phyloP scores from a whole-genome alignment of 441 rosid genomes.

The Corymbia calophylla region DNA sequence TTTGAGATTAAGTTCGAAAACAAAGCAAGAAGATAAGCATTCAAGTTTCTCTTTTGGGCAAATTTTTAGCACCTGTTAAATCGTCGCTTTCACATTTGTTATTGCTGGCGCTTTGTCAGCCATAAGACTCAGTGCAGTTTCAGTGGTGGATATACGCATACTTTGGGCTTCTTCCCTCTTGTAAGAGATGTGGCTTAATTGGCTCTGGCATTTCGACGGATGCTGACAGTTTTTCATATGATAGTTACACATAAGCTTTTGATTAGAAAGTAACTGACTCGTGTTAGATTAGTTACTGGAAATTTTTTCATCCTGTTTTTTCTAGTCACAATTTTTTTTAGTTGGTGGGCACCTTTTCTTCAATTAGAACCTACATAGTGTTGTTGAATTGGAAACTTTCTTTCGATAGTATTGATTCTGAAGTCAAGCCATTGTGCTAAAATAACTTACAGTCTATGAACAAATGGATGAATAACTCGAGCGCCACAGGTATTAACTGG shows the following conservation, averaged over 20 bases:
- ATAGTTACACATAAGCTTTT: not conserved
- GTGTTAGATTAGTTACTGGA: not conserved
- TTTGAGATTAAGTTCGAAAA: not conserved
- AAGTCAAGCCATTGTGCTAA: not conserved
- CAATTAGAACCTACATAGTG: not conserved
- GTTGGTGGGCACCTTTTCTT: not conserved
- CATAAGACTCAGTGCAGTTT: not conserved
- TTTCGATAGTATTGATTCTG: not conserved
- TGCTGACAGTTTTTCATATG: not conserved
- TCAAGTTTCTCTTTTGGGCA: not conserved
- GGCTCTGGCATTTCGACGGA: not conserved
- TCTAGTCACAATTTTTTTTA: not conserved
- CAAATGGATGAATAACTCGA: not conserved
- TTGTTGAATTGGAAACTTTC: not conserved
- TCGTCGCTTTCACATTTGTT: not conserved
- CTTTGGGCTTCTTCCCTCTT: not conserved
- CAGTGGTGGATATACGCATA: not conserved
- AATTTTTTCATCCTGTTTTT: not conserved
- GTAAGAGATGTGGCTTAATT: not conserved
- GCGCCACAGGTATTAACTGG: not conserved
- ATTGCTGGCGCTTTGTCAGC: not conserved
- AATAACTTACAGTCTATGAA: not conserved
- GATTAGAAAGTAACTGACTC: not conserved
- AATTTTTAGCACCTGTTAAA: not conserved
- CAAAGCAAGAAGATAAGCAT: not conserved